phyloP scores from a whole-genome alignment of 2,329 filamentous ascomycete genomes.

The Curvularia eragrostidis region DNA sequence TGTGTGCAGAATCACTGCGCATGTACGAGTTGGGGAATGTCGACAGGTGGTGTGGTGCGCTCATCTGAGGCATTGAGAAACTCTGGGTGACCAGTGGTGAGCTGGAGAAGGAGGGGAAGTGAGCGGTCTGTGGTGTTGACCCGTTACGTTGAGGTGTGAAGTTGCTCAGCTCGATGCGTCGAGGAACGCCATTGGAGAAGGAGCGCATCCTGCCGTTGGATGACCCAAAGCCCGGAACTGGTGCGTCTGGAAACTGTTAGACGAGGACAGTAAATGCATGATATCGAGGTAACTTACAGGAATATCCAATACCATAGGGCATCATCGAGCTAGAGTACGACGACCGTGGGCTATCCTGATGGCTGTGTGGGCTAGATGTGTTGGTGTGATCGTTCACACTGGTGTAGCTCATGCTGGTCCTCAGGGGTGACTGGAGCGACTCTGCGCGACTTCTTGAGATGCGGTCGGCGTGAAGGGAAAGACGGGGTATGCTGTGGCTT shows the following conservation, averaged over 20 bases:
- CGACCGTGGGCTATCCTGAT: constrained; percentile 34
- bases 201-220: constrained; percentile 50
- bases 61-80: constrained; percentile 48
- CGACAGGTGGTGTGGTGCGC: constrained; percentile 51
- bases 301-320: constrained; percentile 51
- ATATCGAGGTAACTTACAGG: constrained; percentile 34
- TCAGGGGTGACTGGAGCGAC: constrained; percentile 53
- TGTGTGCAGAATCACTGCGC: constrained; percentile 45
- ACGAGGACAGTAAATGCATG: not conserved
- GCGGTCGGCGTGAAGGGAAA: constrained; percentile 53
- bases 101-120: constrained; percentile 50
- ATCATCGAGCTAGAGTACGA: constrained; percentile 47
- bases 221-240: constrained; percentile 50
- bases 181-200: constrained; percentile 48
- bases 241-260: constrained; percentile 43
- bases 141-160: constrained; percentile 45
- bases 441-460: constrained; percentile 52
- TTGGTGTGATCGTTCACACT: constrained; percentile 37
- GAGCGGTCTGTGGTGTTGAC: constrained; percentile 50
- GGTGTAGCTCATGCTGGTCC: constrained; percentile 56
- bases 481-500: constrained; percentile 51
- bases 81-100: constrained; percentile 50
- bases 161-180: constrained; percentile 52
- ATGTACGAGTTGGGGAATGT: constrained; percentile 48
- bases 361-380: constrained; percentile 32